phyloP scores from a whole-genome alignment of 169 alveolate species.

The Ichthyophthirius multifiliis region DNA sequence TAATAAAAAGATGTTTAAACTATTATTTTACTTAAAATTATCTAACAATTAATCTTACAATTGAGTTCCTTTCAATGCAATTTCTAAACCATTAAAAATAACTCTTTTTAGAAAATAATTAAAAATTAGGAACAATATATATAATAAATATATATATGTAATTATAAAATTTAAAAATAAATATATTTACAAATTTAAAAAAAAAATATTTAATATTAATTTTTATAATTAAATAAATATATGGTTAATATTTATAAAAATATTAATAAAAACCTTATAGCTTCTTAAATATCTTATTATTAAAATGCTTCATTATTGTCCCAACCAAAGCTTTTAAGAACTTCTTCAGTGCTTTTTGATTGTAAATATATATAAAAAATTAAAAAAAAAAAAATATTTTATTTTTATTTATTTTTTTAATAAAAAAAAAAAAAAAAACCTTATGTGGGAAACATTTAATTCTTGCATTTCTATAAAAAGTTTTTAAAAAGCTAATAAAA shows the following conservation, averaged over 20 bases:
- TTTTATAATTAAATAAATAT: background rate
- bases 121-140: background rate
- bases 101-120: slow-evolving; percentile 44
- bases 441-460: slow-evolving; percentile 49
- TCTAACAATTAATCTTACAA: slow-evolving; percentile 23
- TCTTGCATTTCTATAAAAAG: slow-evolving; percentile 61
- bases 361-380: background rate
- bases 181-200: too few relatives aligned
- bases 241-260: background rate
- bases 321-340: slow-evolving; percentile 83
- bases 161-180: too few relatives aligned
- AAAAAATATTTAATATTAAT: too few relatives aligned
- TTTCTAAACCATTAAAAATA: slow-evolving; percentile 67
- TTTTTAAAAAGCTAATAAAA: slow-evolving; percentile 64
- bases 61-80: slow-evolving; percentile 61
- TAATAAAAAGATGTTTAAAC: background rate
- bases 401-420: too few relatives aligned
- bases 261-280: too few relatives aligned
- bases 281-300: slow-evolving; percentile 82
- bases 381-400: too few relatives aligned
- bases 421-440: background rate
- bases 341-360: slow-evolving; percentile 60
- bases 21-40: background rate
- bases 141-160: too few relatives aligned
- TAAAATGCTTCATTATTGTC: slow-evolving; percentile 50